Evolutionary conservation across 176 grass and related monocot species (phyloP).

Genomic region (Bonia amplexicaulis): DNA sequence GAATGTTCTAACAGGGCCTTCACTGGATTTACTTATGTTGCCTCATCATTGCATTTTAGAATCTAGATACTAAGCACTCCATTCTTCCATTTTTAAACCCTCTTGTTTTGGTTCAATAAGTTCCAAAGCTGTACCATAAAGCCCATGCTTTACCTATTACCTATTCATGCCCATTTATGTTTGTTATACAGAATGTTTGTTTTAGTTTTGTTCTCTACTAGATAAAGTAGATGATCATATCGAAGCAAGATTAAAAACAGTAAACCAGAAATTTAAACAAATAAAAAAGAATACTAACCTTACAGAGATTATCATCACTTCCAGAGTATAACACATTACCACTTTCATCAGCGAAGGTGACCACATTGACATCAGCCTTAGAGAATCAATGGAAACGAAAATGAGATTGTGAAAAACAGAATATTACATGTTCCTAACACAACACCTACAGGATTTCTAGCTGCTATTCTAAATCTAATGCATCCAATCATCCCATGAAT

Average conservation of each 20-base stretch:
- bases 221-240: background rate
- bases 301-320: conserved; percentile 87
- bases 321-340: conserved; percentile 89
- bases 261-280: background rate
- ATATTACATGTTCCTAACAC: background rate
- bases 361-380: conserved; percentile 81
- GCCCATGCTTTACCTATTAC: background rate
- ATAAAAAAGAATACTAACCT: conserved; percentile 46
- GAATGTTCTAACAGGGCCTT: background rate
- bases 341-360: conserved; percentile 85
- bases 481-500: background rate
- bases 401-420: conserved; percentile 1
- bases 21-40: background rate
- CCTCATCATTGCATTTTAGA: background rate
- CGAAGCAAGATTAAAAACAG: conserved; percentile 15
- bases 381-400: conserved; percentile 17
- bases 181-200: background rate
- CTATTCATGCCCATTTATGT: conserved; percentile 14
- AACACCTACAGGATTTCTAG: background rate
- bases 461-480: background rate
- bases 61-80: background rate
- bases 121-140: background rate
- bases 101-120: background rate
- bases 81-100: conserved; percentile 16
- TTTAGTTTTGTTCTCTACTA: background rate